Percentiles rank a stretch among this genome's conserved stretches.
phyloP scores from a whole-genome alignment of 1,284 basidiomycete species.

The Austropuccinia psidii region DNA sequence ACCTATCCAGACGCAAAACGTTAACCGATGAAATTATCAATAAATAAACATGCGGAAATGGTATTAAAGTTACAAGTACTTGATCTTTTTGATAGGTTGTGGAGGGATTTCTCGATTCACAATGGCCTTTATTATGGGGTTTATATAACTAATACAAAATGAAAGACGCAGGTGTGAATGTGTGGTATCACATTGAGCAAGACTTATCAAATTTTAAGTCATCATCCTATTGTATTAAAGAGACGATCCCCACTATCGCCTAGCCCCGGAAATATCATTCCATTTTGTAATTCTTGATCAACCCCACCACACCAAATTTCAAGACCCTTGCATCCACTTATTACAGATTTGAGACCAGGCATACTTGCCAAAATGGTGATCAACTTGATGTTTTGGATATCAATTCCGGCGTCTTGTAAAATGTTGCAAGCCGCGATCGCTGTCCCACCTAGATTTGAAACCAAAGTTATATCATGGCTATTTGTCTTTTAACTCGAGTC shows the following conservation, averaged over 20 bases:
- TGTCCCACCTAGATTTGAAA: constrained; percentile 8
- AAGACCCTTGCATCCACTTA: constrained; percentile 63
- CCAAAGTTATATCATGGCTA: constrained; percentile 9
- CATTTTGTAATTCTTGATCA: constrained; percentile 43
- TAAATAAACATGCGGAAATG: no score
- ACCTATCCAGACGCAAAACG: no score
- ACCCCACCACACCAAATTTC: constrained; percentile 55
- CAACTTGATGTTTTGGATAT: constrained; percentile 61
- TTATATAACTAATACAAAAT: no score
- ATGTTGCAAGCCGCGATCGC: constrained; percentile 43
- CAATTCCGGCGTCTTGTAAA: constrained; percentile 46
- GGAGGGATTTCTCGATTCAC: no score
- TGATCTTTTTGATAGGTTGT: no score
- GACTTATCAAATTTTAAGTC: no score
- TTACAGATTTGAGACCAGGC: constrained; percentile 64
- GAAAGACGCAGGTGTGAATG: no score
- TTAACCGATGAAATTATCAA: no score
- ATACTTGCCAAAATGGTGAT: constrained; percentile 72
- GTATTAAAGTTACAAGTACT: no score
- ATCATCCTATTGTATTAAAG: constrained; percentile 19
- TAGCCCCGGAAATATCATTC: constrained; percentile 44
- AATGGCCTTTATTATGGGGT: no score
- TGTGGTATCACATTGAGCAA: no score
- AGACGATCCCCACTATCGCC: constrained; percentile 42
- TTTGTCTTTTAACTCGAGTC: constrained; percentile 50